Evolutionary conservation across 129 eudicot genomes (phyloP).

Genomic region (Heracleum sosnowskyi): DNA sequence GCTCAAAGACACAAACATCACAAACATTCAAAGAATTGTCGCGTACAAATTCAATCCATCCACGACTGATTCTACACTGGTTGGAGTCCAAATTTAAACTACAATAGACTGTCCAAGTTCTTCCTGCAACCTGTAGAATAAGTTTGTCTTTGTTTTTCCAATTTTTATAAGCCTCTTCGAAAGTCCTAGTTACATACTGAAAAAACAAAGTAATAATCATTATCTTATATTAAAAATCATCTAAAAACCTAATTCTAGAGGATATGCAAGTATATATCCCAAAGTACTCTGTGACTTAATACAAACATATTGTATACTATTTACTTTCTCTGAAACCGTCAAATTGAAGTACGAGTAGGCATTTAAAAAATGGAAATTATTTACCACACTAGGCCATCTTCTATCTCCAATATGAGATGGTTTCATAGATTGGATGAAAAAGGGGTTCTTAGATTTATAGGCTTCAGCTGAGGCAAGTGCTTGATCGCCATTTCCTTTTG

Average conservation of each 20-base stretch:
- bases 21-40: not conserved
- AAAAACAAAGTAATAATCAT: not conserved
- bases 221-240: not conserved
- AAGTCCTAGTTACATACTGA: not conserved
- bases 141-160: not conserved
- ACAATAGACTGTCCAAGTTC: not conserved
- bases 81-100: not conserved
- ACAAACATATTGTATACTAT: too few relatives aligned
- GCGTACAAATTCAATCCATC: not conserved
- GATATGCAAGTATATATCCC: too few relatives aligned
- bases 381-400: not conserved
- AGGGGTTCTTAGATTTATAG: not conserved
- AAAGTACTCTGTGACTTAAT: not conserved
- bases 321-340: too few relatives aligned
- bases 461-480: not conserved
- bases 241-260: not conserved
- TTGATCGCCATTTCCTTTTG: not conserved
- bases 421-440: not conserved
- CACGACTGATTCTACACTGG: not conserved
- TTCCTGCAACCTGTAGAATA: not conserved
- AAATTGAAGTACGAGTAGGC: too few relatives aligned
- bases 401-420: not conserved
- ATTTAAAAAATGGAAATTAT: too few relatives aligned
- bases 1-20: slow-evolving; percentile 7
- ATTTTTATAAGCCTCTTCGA: not conserved